These are phyloP conservation scores for Astrothelium subdiscretum DNA, from an alignment of 495 filamentous ascomycete species.

Conservation along the genomic window DNA sequence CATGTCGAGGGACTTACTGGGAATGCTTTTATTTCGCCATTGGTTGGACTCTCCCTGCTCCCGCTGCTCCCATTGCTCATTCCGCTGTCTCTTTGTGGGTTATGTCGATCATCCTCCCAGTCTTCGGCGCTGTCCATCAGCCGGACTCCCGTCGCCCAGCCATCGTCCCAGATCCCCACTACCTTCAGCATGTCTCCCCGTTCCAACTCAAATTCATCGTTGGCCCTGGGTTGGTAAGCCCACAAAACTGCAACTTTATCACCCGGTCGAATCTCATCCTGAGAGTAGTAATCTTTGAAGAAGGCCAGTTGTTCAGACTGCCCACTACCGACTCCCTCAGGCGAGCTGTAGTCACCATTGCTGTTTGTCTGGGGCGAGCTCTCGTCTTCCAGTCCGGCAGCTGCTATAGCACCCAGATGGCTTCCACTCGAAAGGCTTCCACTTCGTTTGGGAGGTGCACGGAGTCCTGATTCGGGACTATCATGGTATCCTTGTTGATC, in stretches of 20 bases:
- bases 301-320: slow-evolving; percentile 89
- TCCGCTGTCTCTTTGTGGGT: slow-evolving; percentile 80
- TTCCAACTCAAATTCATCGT: slow-evolving; percentile 88
- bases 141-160: slow-evolving; percentile 91
- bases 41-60: slow-evolving; percentile 41
- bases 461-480: slow-evolving; percentile 58
- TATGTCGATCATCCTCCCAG: slow-evolving; percentile 45
- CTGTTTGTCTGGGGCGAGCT: slow-evolving; percentile 58
- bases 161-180: slow-evolving; percentile 98
- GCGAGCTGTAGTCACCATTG: slow-evolving; percentile 60
- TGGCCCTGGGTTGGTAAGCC: slow-evolving; percentile 90
- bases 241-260: slow-evolving; percentile 87
- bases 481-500: slow-evolving; percentile 42
- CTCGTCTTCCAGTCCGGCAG: slow-evolving; percentile 42
- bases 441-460: slow-evolving; percentile 57
- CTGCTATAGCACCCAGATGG: slow-evolving; percentile 42
- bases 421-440: slow-evolving; percentile 88
- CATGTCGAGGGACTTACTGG: slow-evolving; percentile 35
- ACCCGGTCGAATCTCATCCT: slow-evolving; percentile 86
- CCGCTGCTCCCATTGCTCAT: slow-evolving; percentile 71
- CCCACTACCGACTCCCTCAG: slow-evolving; percentile 69
- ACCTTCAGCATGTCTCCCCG: slow-evolving; percentile 98
- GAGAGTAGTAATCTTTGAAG: slow-evolving; percentile 98
- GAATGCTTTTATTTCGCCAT: slow-evolving; percentile 94
- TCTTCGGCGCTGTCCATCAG: slow-evolving; percentile 77